Conservation (phyloP, 768 basidiomycete species). For the Mycena haematopus region DNA sequence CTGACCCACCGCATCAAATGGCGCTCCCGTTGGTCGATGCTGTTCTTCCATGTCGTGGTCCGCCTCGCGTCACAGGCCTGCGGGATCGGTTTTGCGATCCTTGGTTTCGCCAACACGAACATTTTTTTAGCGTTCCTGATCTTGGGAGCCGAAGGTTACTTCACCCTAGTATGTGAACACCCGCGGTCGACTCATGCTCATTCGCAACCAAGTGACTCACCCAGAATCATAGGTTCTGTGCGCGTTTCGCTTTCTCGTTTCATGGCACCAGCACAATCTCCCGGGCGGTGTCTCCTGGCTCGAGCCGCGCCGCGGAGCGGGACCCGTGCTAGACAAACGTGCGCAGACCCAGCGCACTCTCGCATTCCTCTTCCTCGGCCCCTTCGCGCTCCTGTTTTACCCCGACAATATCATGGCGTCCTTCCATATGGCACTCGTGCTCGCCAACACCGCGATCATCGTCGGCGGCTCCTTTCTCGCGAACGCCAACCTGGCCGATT, state of each 20-base stretch:
- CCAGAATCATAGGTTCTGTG: conserved; percentile 36
- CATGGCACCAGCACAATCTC: conserved; percentile 44
- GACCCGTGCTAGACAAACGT: conserved; percentile 10
- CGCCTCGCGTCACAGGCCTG: conserved; percentile 10
- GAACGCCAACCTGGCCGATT: conserved; percentile 30
- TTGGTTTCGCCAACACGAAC: conserved; percentile 10
- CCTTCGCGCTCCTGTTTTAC: conserved; percentile 34
- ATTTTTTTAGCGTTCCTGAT: conserved; percentile 17
- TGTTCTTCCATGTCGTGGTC: conserved; percentile 20
- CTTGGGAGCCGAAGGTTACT: conserved; percentile 14
- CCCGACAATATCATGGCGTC: conserved; percentile 38
- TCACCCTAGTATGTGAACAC: too few species aligned
- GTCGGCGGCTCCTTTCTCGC: conserved; percentile 41
- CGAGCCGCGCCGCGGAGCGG: conserved; percentile 36
- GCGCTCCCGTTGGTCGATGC: conserved; percentile 9
- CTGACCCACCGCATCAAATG: conserved; percentile 17
- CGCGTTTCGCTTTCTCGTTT: conserved; percentile 43
- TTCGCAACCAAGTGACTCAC: too few species aligned
- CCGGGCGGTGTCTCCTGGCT: conserved; percentile 41
- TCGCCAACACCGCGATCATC: conserved; percentile 42
- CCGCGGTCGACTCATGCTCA: too few species aligned
- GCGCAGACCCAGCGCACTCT: conserved; percentile 20
- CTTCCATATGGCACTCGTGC: conserved; percentile 39
- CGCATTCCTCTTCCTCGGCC: conserved; percentile 31
- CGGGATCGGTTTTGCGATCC: conserved; percentile 16